Evolutionary conservation across 73 alveolate genomes (phyloP).

Genomic region (Symbiodinium natans): DNA sequence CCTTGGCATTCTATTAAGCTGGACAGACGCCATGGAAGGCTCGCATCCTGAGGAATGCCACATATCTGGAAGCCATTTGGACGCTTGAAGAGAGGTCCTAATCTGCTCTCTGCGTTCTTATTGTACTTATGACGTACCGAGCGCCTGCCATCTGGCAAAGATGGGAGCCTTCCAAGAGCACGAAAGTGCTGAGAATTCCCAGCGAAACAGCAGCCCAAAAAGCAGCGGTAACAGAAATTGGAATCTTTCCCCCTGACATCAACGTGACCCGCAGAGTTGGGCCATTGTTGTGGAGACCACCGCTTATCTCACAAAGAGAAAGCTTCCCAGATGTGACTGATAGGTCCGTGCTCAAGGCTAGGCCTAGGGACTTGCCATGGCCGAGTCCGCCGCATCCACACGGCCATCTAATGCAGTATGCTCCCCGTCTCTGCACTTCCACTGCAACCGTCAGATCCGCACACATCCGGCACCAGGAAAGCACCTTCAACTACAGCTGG

Average conservation of each 20-base stretch:
- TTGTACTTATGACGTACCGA: too few species aligned
- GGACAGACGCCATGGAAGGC: neutral
- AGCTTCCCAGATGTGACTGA: neutral
- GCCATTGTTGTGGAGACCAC: neutral
- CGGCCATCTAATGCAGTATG: neutral
- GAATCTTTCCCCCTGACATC: neutral
- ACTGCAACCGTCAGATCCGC: slow-evolving; percentile 1
- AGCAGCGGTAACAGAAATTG: neutral
- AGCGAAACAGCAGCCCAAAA: neutral
- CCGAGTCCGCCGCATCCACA: too few species aligned
- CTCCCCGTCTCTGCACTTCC: neutral
- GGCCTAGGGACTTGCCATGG: too few species aligned
- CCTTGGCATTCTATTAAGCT: neutral
- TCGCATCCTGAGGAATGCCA: too few species aligned
- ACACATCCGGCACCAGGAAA: too few species aligned
- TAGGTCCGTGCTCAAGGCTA: neutral
- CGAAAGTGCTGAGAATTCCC: neutral
- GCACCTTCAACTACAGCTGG: too few species aligned
- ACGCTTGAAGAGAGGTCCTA: too few species aligned
- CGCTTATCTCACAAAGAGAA: too few species aligned
- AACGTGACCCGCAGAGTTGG: neutral
- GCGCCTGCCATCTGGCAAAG: too few species aligned
- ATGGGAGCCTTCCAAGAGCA: neutral
- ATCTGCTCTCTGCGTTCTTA: too few species aligned
- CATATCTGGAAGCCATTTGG: too few species aligned